Evolutionary conservation across 2,329 filamentous ascomycete species (phyloP), one percentile per base, ranked within the genome.

Genomic region (Polychaeton citri): DNA sequence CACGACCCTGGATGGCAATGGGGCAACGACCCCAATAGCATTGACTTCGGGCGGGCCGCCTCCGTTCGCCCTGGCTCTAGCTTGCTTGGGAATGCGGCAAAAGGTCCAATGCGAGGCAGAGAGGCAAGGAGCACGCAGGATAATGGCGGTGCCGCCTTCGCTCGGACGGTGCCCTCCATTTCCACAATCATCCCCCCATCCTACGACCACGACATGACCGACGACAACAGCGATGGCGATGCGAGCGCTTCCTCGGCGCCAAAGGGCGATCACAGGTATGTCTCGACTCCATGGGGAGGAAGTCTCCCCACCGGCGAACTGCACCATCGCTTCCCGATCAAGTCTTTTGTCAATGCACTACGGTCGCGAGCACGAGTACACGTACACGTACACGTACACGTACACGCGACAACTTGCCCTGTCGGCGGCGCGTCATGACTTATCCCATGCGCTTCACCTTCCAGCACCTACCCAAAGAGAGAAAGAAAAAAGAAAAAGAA

Each of bases 1-100:
- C 65, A 70, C 47, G 76, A 80, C 55, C 64, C 69, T 37, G 74
- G 69, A 41, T 79, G 74, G 74, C 62, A 70, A 53, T 75, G 71
- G 66, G 72, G 68, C 43, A 77, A 79, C 56, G 63, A 63, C 34
- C 62, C 62, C 32, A 63, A 61, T 39, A 57, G 65, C 35, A 54
- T 58, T 34, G 61, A 64, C 44, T 66, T 69, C 52, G 63, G 63
- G 36, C 59, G 61, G 35, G 55, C 55, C 38, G 58, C 58, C 41
- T 60, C 60, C 32, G 57, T 52, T 43, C 53, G 32, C 60, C 55
- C 33, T 53, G 65, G 63, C 40, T 64, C 61, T 41, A 67, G 64
- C 47, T 54, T 68, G 38, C 52, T 64, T 37, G 64, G 59, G 31
- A 56, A 38, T 17, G 26, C 31, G 15, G 41, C 37, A 38, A 46